phyloP scores from a whole-genome alignment of 306 rosid species.

The Prinsepia uniflora region DNA sequence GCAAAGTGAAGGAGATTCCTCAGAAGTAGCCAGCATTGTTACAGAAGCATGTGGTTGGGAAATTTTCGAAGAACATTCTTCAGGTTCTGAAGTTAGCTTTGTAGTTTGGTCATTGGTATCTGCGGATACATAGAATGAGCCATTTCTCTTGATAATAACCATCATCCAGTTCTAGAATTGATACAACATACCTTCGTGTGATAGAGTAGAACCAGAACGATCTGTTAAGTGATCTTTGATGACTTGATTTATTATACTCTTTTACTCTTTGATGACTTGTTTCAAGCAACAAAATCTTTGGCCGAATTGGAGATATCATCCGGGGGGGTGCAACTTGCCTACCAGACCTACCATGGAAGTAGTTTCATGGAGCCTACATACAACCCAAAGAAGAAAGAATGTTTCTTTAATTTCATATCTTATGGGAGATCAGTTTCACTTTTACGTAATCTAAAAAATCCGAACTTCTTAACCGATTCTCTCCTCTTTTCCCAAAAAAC shows the following conservation, averaged over 20 bases:
- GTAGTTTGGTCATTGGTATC: constrained; percentile 21
- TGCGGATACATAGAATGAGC: background rate
- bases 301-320: constrained; percentile 47
- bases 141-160: constrained; percentile 28
- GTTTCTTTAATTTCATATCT: background rate
- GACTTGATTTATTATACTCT: constrained; percentile 32
- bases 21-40: constrained; percentile 33
- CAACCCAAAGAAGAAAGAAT: constrained; percentile 2
- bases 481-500: constrained; percentile 9
- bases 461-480: background rate
- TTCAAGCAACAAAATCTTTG: constrained; percentile 52
- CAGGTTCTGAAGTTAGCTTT: constrained; percentile 15
- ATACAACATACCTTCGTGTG: constrained; percentile 37
- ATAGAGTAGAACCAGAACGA: constrained; percentile 26
- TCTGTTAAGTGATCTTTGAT: constrained; percentile 32
- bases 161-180: constrained; percentile 23
- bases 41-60: constrained; percentile 22
- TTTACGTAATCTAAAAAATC: background rate
- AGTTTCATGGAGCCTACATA: constrained; percentile 41
- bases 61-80: constrained; percentile 27
- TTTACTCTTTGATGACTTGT: constrained; percentile 42
- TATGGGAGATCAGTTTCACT: background rate
- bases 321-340: constrained; percentile 30
- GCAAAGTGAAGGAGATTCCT: constrained; percentile 51
- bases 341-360: constrained; percentile 19